These are phyloP conservation scores for Taphrina communis DNA, from an alignment of 1,139 yeast genomes.

Conservation along the genomic window DNA sequence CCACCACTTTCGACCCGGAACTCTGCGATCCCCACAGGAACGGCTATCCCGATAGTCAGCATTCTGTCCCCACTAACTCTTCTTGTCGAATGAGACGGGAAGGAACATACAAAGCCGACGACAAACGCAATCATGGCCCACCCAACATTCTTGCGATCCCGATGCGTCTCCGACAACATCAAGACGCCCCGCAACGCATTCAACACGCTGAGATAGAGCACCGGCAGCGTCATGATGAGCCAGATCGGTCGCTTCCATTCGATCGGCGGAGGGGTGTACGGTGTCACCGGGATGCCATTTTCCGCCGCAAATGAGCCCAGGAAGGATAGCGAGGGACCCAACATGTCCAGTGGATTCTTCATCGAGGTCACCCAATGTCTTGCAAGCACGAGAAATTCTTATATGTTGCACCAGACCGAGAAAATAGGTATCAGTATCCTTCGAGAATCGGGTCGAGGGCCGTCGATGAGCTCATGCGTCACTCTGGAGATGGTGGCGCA, in stretches of 20 bases:
- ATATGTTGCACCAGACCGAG: too few relatives aligned
- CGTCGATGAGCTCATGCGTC: conserved; percentile 16
- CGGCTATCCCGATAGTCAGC: background rate
- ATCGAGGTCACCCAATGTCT: background rate
- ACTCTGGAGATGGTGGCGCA: conserved; percentile 11
- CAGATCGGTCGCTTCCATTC: conserved; percentile 27
- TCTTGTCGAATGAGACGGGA: background rate
- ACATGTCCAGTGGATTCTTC: conserved; percentile 11
- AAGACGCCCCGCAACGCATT: conserved; percentile 20
- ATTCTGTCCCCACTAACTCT: background rate
- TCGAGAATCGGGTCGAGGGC: background rate
- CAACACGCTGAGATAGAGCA: conserved; percentile 28
- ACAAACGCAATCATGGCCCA: conserved; percentile 14
- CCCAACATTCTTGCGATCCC: conserved; percentile 14
- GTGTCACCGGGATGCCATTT: conserved; percentile 23
- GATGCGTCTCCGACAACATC: conserved; percentile 14
- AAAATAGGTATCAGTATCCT: background rate
- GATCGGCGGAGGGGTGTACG: conserved; percentile 27
- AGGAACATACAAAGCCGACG: conserved; percentile 18
- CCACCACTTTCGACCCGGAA: conserved; percentile 30
- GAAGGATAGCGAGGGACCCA: conserved; percentile 1
- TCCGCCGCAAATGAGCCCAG: conserved; percentile 7
- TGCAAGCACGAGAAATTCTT: background rate
- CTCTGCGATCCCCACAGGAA: conserved; percentile 32
- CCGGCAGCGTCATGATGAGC: conserved; percentile 16